These are phyloP conservation scores for Diplosphaera chodatii DNA, from an alignment of 139 green algal genomes.

Conservation along the genomic window DNA sequence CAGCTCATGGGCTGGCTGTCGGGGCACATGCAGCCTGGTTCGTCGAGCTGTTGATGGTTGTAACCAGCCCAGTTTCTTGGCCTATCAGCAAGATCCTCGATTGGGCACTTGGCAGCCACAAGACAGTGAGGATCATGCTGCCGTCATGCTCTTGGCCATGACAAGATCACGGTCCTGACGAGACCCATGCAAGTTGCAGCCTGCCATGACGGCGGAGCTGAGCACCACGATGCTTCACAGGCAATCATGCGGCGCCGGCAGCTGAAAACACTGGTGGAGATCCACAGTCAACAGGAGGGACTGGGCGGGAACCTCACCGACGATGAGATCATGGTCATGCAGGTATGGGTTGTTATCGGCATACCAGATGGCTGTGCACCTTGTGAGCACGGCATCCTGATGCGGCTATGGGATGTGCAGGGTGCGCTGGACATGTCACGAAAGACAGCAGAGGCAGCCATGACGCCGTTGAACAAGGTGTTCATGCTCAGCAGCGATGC, in stretches of 20 bases:
- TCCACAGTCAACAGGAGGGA: constrained; percentile 1
- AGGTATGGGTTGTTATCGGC: too few species aligned
- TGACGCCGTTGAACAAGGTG: constrained; percentile 1
- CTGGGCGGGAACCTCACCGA: neutral
- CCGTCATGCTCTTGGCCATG: too few species aligned
- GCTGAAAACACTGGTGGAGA: neutral
- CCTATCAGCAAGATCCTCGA: neutral
- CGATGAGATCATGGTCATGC: constrained; percentile 20
- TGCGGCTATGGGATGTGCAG: too few species aligned
- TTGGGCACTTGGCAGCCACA: neutral
- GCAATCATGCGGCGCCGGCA: neutral
- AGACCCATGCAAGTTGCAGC: too few species aligned
- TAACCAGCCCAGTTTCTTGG: neutral
- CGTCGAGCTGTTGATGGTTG: neutral
- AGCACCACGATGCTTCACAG: too few species aligned
- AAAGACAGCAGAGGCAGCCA: neutral
- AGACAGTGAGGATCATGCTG: neutral
- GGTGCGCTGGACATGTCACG: neutral
- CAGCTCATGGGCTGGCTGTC: neutral
- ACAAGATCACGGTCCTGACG: too few species aligned
- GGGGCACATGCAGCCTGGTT: neutral
- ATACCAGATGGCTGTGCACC: too few species aligned
- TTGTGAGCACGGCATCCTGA: too few species aligned
- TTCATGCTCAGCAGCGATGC: constrained; percentile 61
- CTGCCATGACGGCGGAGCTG: too few species aligned